Base-by-base conservation (phyloP, 2,329 filamentous ascomycete species). In the Claviceps sp. region DNA sequence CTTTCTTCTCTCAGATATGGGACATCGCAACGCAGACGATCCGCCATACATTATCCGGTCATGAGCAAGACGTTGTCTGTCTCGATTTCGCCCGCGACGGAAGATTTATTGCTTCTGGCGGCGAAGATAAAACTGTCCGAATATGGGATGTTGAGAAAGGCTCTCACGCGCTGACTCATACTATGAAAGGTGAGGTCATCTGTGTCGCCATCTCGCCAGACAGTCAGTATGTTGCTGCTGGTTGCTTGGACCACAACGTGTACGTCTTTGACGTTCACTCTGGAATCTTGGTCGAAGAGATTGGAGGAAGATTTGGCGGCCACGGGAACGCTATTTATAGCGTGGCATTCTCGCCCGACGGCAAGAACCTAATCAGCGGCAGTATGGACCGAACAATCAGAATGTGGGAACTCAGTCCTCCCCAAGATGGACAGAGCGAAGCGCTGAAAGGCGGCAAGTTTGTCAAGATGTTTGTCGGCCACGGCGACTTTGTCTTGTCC, bases 361-460 rank as follows among this genome's bases (percentile, higher is more conserved):
- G 91, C 56, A 87, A 89, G 61, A 88, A 95, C 59, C 82, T 98
- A 42, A 91, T 97, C 64, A 94, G 87, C 62, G 93, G 91, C 57
- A 94, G 87, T 76, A 73, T 97, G 60, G 93, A 98, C 68, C 95
- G 94, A 76, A 97, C 91, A 0, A 97, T 97, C 75, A 95, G 96
- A 75, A 95, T 97, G 85, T 98, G 93, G 90, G 90, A 96, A 73
- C 78, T 98, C 49, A 84, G 80, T 51, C 80, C 85, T 22, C 81
- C 84, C 45, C 79, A 86, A 59, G 79, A 83, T 61, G 77, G 82
- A 54, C 76, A 81, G 47, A 81, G 78, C 63, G 76, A 80, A 44
- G 81, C 77, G 37, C 78, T 84, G 8, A 94, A 93, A 74, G 85
- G 86, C 40, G 91, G 91, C 60, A 89, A 95, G 67, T 97, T 93